A percentile compares a stretch with the other conserved stretches of the same genome.
Conservation (phyloP, 805 yeast species). For the Candida insectorum region DNA sequence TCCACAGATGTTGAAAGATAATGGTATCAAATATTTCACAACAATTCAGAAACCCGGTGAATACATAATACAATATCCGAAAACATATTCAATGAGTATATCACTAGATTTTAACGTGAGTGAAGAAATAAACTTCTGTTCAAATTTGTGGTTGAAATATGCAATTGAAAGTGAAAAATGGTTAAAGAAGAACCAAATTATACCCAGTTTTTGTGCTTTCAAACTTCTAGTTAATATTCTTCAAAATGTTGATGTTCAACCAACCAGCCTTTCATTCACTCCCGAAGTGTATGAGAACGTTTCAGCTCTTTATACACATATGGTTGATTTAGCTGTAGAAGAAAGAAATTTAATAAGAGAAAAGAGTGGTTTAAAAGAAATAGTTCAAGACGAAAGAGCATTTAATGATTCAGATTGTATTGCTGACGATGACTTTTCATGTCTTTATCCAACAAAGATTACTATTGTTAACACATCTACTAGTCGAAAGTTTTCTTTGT, state of each 20-base stretch:
- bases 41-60: slow-evolving; percentile 63
- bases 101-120: slow-evolving; percentile 56
- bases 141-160: slow-evolving; percentile 51
- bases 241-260: slow-evolving; percentile 34
- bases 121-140: slow-evolving; percentile 57
- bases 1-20: slow-evolving; percentile 43
- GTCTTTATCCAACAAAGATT: slow-evolving; percentile 54
- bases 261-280: slow-evolving; percentile 25
- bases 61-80: slow-evolving; percentile 55
- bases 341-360: slow-evolving; percentile 34
- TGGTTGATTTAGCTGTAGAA: slow-evolving; percentile 42
- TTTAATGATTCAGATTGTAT: slow-evolving; percentile 35
- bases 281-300: slow-evolving; percentile 31
- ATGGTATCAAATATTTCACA: slow-evolving; percentile 47
- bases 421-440: slow-evolving; percentile 51
- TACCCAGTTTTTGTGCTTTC: slow-evolving; percentile 53
- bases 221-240: slow-evolving; percentile 47
- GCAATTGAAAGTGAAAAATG: slow-evolving; percentile 50
- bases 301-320: slow-evolving; percentile 26
- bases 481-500: slow-evolving; percentile 29
- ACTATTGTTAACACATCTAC: slow-evolving; percentile 30
- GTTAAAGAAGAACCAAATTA: slow-evolving; percentile 43
- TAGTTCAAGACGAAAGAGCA: slow-evolving; percentile 27
- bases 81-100: slow-evolving; percentile 46
- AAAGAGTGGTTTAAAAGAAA: slow-evolving; percentile 20